phyloP scores from a whole-genome alignment of 179 eudicot species.

The Gypsophila paniculata region DNA sequence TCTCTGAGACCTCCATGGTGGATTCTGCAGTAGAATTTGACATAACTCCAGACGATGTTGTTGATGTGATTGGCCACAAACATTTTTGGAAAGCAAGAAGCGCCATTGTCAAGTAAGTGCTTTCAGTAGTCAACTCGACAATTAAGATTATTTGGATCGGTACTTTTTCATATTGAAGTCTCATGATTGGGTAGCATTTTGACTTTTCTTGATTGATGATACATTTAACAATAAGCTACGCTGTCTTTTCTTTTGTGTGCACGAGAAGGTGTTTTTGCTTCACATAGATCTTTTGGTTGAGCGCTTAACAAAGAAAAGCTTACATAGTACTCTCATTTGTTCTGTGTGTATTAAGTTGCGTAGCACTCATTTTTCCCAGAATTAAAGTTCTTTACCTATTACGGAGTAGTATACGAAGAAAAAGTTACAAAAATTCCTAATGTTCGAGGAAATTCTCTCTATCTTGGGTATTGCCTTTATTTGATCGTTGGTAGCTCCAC shows the following conservation, averaged over 20 bases:
- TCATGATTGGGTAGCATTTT: no score
- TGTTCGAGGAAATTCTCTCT: slow-evolving; percentile 15
- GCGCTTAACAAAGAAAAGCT: no score
- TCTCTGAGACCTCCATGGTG: slow-evolving; percentile 64
- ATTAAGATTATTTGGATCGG: neutral
- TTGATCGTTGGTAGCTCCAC: slow-evolving; percentile 29
- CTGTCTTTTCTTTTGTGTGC: no score
- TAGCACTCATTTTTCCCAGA: neutral
- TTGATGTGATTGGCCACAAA: slow-evolving; percentile 69
- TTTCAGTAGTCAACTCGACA: neutral
- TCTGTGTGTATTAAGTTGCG: no score
- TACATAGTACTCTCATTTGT: no score
- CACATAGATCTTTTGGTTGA: no score
- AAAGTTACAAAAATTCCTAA: neutral
- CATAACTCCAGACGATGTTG: slow-evolving; percentile 74
- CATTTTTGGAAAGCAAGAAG: slow-evolving; percentile 88
- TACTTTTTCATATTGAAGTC: neutral
- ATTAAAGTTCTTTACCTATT: slow-evolving; percentile 16
- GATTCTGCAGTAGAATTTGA: slow-evolving; percentile 56
- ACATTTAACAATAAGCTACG: no score
- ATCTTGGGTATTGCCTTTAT: slow-evolving; percentile 11
- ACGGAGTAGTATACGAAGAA: no score
- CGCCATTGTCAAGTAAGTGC: slow-evolving; percentile 81
- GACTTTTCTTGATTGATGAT: no score
- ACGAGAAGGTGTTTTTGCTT: no score